These are phyloP conservation scores for Galerina marginata DNA, from an alignment of 768 basidiomycete genomes.

Conservation along the genomic window DNA sequence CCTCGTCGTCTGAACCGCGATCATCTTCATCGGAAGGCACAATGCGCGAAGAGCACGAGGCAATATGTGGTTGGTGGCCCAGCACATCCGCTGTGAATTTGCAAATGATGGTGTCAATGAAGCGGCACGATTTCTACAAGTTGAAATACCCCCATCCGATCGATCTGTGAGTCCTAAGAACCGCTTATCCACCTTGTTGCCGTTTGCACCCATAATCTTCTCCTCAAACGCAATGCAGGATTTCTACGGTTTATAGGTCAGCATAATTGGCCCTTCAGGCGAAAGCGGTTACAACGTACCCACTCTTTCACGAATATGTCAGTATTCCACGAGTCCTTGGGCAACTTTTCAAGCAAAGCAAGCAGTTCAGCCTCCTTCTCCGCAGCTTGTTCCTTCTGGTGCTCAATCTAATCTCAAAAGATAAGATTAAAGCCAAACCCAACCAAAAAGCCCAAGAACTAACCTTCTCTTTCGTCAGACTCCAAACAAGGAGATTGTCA, in stretches of 20 bases:
- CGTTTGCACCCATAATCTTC: slow-evolving; percentile 45
- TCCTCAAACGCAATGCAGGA: slow-evolving; percentile 55
- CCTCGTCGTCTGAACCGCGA: neutral
- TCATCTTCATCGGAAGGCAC: neutral
- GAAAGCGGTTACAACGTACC: slow-evolving; percentile 54
- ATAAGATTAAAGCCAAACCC: neutral
- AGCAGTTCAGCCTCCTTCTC: slow-evolving; percentile 87
- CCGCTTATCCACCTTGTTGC: slow-evolving; percentile 53
- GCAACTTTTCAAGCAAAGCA: slow-evolving; percentile 74
- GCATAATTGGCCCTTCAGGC: neutral
- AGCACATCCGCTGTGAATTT: slow-evolving; percentile 76
- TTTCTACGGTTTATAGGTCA: slow-evolving; percentile 31
- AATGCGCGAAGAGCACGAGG: slow-evolving; percentile 47
- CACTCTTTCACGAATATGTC: slow-evolving; percentile 85
- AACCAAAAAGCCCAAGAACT: slow-evolving; percentile 14
- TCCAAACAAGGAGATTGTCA: slow-evolving; percentile 93
- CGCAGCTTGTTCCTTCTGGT: slow-evolving; percentile 75
- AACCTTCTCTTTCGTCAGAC: slow-evolving; percentile 92
- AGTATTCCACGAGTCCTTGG: slow-evolving; percentile 85
- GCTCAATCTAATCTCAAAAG: slow-evolving; percentile 68
- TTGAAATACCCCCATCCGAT: slow-evolving; percentile 32
- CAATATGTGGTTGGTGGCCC: slow-evolving; percentile 63
- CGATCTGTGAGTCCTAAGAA: slow-evolving; percentile 54
- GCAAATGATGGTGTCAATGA: slow-evolving; percentile 6
- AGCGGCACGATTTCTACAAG: too few species aligned